phyloP scores from a whole-genome alignment of 768 basidiomycete genomes.

The Boletales sp. region DNA sequence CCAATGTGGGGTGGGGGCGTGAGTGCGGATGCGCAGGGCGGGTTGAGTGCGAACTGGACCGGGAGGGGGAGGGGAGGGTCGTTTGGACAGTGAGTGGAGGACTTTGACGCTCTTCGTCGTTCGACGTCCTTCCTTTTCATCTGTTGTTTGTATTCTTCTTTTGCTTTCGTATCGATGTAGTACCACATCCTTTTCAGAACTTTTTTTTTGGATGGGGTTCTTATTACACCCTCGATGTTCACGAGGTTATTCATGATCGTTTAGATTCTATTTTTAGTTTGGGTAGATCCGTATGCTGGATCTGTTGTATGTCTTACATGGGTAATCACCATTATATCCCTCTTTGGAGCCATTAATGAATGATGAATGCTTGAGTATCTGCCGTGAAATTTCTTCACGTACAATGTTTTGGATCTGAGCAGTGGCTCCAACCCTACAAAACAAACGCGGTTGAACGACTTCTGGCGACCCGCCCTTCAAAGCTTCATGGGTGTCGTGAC shows the following conservation, averaged over 20 bases:
- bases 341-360: no score
- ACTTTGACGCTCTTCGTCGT: conserved; percentile 13
- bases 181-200: background rate
- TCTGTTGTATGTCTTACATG: no score
- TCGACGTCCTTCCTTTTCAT: conserved; percentile 22
- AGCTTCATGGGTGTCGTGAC: no score
- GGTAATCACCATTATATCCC: no score
- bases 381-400: no score
- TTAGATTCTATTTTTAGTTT: background rate
- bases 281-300: no score
- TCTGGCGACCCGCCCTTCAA: no score
- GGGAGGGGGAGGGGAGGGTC: conserved; percentile 26
- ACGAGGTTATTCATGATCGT: background rate
- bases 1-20: conserved; percentile 20
- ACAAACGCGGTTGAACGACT: no score
- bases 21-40: conserved; percentile 16
- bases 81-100: conserved; percentile 21
- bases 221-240: no score
- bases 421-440: no score
- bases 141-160: background rate
- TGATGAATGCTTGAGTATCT: no score
- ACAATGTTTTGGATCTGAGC: no score
- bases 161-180: background rate
- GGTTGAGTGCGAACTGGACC: conserved; percentile 28
- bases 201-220: background rate